Base-by-base conservation (phyloP, 345 rosid species). In the Eucalyptus erythrocorys region DNA sequence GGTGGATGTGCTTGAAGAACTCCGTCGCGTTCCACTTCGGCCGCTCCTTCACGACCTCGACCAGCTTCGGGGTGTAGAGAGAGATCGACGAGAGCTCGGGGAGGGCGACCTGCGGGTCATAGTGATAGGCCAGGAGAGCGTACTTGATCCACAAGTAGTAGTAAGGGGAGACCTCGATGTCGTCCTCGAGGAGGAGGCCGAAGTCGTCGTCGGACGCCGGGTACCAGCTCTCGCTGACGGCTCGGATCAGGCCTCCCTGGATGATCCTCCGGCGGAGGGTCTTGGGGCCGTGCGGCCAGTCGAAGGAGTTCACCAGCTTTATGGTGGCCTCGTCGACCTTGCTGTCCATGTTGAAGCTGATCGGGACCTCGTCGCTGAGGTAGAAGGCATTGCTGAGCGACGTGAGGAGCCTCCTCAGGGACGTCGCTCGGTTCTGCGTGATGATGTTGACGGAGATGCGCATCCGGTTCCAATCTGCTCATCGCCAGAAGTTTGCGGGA, bases 211-310 rank as follows among this genome's bases (percentile, higher is more conserved):
- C 99, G 5, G 96, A 91, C 17, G 99, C 90, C 8, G 99, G 99
- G 89, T 97, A 98, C 99, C 99, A 98, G 87, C 99, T 98, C 90
- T 98, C 99, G 30, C 99, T 98, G 34, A 98, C 99, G 13, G 99
- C 99, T 86, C 99, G 93, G 80, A 98, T 98, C n/a, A 98, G 93
- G 32, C 99, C 99, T 84, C 99, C 99, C 87, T 98, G 99, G 92
- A 98, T 93, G 95, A 98, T 98, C 91, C 99, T 94, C 92, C 99
- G 93, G 89, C 99, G 93, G 15, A 98, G 87, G 61, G 97, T 96
- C 87, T 97, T 98, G 26, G 96, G 92, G 19, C 99, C 99, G 86
- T 98, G 99, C 45, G 99, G 97, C 99, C 99, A 98, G 6, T 95
- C 89, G 79, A 96, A 98, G 61, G 98, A 91, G 91, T 86, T 93